Conservation (phyloP, 2,329 filamentous ascomycete genomes). For the Byssochlamys sp. region DNA sequence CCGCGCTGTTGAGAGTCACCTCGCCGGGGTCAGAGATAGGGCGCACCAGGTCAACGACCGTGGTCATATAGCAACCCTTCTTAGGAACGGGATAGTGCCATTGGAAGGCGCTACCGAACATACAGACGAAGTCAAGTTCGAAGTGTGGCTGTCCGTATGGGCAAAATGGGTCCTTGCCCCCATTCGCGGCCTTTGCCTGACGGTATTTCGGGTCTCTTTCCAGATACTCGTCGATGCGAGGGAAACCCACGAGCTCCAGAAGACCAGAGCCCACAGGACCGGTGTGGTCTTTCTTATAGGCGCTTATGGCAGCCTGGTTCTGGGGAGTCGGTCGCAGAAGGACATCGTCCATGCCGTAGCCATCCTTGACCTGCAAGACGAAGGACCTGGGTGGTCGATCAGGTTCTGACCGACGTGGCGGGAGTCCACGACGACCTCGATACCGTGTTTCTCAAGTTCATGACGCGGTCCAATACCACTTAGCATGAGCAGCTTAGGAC, state of each 20-base stretch:
- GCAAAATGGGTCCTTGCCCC: constrained; percentile 43
- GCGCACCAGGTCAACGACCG: constrained; percentile 46
- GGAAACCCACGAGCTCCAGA: constrained; percentile 48
- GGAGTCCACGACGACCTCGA: constrained; percentile 22
- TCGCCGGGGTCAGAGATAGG: constrained; percentile 39
- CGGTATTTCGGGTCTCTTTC: constrained; percentile 42
- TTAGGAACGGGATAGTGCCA: constrained; percentile 38
- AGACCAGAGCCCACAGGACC: constrained; percentile 35
- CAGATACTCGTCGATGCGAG: constrained; percentile 47
- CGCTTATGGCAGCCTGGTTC: constrained; percentile 22
- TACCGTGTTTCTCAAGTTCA: constrained; percentile 28
- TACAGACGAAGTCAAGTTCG: constrained; percentile 52
- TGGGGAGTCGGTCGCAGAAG: constrained; percentile 28
- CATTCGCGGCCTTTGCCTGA: constrained; percentile 32
- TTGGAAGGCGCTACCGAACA: constrained; percentile 47
- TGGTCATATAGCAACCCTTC: constrained; percentile 45
- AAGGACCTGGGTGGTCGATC: constrained; percentile 33
- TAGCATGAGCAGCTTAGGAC: constrained; percentile 44
- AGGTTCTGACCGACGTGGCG: constrained; percentile 24
- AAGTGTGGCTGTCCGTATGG: constrained; percentile 52
- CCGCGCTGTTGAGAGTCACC: constrained; percentile 33
- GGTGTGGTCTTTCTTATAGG: constrained; percentile 32
- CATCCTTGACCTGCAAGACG: constrained; percentile 36
- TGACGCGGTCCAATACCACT: constrained; percentile 37
- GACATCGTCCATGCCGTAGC: constrained; percentile 30